Base-by-base conservation (phyloP, 345 rosid genomes). In the Bruguiera parviflora region DNA sequence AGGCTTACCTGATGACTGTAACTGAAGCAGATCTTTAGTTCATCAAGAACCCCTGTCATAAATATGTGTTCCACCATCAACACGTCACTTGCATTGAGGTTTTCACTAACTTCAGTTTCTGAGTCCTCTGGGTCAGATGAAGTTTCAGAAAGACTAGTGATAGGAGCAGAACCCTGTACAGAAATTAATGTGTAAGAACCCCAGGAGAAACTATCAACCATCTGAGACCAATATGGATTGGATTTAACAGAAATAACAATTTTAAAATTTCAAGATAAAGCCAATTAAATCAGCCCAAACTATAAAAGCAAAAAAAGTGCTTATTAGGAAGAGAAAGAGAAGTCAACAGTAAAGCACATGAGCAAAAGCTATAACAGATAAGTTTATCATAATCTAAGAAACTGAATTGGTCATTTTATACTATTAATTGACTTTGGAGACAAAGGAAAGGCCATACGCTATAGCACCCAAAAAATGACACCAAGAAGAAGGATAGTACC, bases 41-140 rank as follows among this genome's bases (percentile, higher is more conserved):
- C 99, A 81, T 95, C 96, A 67, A 95, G 96, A 78, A 84, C 86
- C 58, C 99, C 99, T 3, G 96, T 88, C 3, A 95, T 64, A 70
- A 86, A 95, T 24, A 95, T 66, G 64, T 72, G 87, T 82, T 90
- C 99, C 63, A 82, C 64, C 70, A 58, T 81, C 29, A 83, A 80
- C 47, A 77, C 43, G 68, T 85, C 86, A 73, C 63, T 64, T 55
- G 70, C 56, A 68, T 82, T 84, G 55, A 63, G 60, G 39, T 69
- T 77, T 60, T 77, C 85, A 72, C 69, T 78, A 61, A 61, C 74
- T 60, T 87, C 95, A 58, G 81, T 69, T 76, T 89, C 96, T 35
- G 94, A 84, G 73, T 87, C 90, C 64, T 86, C 95, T 49, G 80
- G 68, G 70, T 89, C 97, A 3, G 96, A 91, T 53, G 99, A 92